A percentile compares a stretch with the other conserved stretches of the same genome.
Evolutionary conservation across 2,329 filamentous ascomycete genomes (phyloP).

Genomic region (Colletotrichum musicola): DNA sequence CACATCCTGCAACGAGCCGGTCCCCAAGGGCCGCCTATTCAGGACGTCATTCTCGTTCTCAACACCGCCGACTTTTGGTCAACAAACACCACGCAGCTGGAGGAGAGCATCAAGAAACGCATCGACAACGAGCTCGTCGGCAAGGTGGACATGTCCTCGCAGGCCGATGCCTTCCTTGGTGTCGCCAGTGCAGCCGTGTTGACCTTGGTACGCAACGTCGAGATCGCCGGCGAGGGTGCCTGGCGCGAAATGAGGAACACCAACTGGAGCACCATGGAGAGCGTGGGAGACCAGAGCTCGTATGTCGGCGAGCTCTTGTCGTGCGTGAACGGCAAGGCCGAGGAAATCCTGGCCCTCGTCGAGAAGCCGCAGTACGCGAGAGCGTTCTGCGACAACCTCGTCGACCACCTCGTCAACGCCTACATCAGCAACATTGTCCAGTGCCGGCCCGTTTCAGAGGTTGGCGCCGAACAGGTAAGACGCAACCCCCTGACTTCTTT

Average conservation of each 20-base stretch:
- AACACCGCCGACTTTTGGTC: slow-evolving; percentile 99
- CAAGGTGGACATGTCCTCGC: slow-evolving; percentile 88
- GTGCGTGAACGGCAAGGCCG: slow-evolving; percentile 77
- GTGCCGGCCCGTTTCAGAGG: slow-evolving; percentile 91
- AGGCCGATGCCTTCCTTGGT: slow-evolving; percentile 94
- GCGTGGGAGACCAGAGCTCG: slow-evolving; percentile 91
- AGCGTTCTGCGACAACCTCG: slow-evolving; percentile 95
- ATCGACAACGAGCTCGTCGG: slow-evolving; percentile 83
- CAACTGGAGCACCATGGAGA: slow-evolving; percentile 94
- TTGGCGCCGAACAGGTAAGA: slow-evolving; percentile 87
- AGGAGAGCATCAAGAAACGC: slow-evolving; percentile 92
- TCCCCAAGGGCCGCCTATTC: slow-evolving; percentile 66
- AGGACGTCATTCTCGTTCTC: slow-evolving; percentile 87
- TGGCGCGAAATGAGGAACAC: slow-evolving; percentile 99
- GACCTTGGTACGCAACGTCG: slow-evolving; percentile 85
- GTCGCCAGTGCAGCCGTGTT: slow-evolving; percentile 91
- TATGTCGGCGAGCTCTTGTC: slow-evolving; percentile 88
- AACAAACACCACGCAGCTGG: slow-evolving; percentile 89
- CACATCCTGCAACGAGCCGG: slow-evolving; percentile 73
- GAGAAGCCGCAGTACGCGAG: slow-evolving; percentile 94
- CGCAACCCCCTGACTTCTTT: neutral
- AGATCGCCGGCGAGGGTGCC: slow-evolving; percentile 83
- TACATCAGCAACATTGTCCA: slow-evolving; percentile 89
- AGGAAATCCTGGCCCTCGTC: slow-evolving; percentile 81
- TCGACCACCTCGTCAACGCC: slow-evolving; percentile 83